A percentile compares a stretch with the other conserved stretches of the same genome.
Conservation (phyloP, 129 eudicot genomes). For the Lonicera japonica region DNA sequence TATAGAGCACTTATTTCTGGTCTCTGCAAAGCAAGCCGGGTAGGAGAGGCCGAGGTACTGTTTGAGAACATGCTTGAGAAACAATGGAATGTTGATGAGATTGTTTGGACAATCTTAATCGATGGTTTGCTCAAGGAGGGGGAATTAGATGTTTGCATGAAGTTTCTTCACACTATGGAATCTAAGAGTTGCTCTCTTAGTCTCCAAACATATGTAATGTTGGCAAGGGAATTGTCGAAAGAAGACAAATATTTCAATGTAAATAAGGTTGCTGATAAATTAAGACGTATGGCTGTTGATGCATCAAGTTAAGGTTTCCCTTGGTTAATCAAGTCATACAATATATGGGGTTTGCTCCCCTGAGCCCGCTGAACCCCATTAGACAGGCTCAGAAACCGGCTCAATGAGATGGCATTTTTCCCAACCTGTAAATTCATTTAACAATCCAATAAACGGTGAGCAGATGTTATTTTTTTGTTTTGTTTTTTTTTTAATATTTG, state of each 20-base stretch:
- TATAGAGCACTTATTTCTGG: slow-evolving; percentile 48
- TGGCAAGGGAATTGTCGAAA: slow-evolving; percentile 54
- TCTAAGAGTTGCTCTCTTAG: slow-evolving; percentile 36
- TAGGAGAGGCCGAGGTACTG: slow-evolving; percentile 41
- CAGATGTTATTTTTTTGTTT: slow-evolving; percentile 13
- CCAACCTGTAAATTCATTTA: slow-evolving; percentile 17
- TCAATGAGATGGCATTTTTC: not conserved
- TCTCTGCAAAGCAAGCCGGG: slow-evolving; percentile 41
- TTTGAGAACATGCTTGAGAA: slow-evolving; percentile 56
- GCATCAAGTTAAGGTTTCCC: slow-evolving; percentile 19
- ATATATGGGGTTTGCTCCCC: not conserved
- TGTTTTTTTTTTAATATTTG: not conserved
- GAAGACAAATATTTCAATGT: slow-evolving; percentile 29
- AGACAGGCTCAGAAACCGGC: slow-evolving; percentile 2
- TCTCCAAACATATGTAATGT: slow-evolving; percentile 36
- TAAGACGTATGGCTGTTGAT: slow-evolving; percentile 16
- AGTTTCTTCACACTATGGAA: slow-evolving; percentile 50
- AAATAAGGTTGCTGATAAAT: slow-evolving; percentile 29
- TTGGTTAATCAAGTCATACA: not conserved
- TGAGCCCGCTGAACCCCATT: slow-evolving; percentile 8
- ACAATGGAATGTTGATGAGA: slow-evolving; percentile 64
- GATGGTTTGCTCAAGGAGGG: slow-evolving; percentile 74
- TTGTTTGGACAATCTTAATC: slow-evolving; percentile 71
- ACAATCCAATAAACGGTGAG: slow-evolving; percentile 18
- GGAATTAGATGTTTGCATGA: slow-evolving; percentile 42